These are phyloP conservation scores for Taphrina wiesneri DNA, from an alignment of 1,139 yeast species.

Conservation along the genomic window DNA sequence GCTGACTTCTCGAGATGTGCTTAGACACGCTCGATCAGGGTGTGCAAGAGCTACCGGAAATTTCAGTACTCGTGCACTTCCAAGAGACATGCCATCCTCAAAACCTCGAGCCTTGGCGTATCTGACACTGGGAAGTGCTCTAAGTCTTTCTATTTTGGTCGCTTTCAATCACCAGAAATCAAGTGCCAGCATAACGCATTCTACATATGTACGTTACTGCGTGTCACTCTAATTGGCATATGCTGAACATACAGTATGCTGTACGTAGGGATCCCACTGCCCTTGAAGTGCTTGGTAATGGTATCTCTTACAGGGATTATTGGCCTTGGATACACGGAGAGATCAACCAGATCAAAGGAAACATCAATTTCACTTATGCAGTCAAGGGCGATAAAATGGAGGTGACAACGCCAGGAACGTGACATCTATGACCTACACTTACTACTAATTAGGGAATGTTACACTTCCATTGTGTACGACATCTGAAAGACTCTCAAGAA, in stretches of 20 bases:
- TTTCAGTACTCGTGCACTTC: neutral
- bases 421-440: neutral
- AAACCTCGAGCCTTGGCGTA: neutral
- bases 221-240: neutral
- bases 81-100: neutral
- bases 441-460: neutral
- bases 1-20: neutral
- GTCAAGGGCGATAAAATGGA: constrained; percentile 59
- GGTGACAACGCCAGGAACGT: constrained; percentile 46
- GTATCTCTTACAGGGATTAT: constrained; percentile 65
- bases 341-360: constrained; percentile 78
- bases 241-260: constrained; percentile 52
- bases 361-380: constrained; percentile 68
- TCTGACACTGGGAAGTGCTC: neutral
- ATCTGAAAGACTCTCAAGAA: constrained; percentile 19
- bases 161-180: constrained; percentile 30
- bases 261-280: constrained; percentile 75
- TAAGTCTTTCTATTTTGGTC: constrained; percentile 4
- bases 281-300: constrained; percentile 66
- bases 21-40: neutral
- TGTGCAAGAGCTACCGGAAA: neutral
- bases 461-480: constrained; percentile 24
- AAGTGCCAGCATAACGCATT: constrained; percentile 27
- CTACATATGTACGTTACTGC: constrained; percentile 6
- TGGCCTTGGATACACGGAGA: constrained; percentile 89